A percentile compares a stretch with the other conserved stretches of the same genome.
phyloP scores from a whole-genome alignment of 495 filamentous ascomycete species.

The Amphirosellinia nigrospora region DNA sequence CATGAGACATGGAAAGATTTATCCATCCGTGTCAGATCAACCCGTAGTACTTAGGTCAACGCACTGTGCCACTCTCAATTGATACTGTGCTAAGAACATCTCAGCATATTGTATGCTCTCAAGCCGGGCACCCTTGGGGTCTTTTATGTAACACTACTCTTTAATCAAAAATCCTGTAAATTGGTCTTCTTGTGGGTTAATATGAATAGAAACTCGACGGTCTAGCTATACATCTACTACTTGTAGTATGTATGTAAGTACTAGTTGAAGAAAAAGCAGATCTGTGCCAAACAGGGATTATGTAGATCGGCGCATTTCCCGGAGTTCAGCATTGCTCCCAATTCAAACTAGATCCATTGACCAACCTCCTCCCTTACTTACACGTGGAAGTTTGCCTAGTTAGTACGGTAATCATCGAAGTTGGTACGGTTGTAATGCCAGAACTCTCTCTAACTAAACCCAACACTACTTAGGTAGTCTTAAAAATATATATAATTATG shows the following conservation, averaged over 20 bases:
- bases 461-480: too few relatives aligned
- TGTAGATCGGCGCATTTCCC: slow-evolving; percentile 44
- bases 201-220: not conserved
- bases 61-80: not conserved
- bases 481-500: not conserved
- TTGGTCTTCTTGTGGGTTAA: slow-evolving; percentile 1
- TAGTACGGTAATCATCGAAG: not conserved
- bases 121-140: not conserved
- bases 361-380: not conserved
- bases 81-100: not conserved
- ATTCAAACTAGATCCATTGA: not conserved
- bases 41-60: not conserved
- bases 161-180: not conserved
- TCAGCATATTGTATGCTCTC: not conserved
- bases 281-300: slow-evolving; percentile 32
- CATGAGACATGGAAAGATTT: not conserved
- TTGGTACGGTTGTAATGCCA: not conserved
- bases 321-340: slow-evolving; percentile 29
- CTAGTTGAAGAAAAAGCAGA: not conserved
- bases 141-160: not conserved
- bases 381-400: slow-evolving; percentile 12
- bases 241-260: not conserved
- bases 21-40: not conserved
- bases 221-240: not conserved
- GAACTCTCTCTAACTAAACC: not conserved